phyloP scores from a whole-genome alignment of 768 basidiomycete genomes.

The Tulasnella sp. region DNA sequence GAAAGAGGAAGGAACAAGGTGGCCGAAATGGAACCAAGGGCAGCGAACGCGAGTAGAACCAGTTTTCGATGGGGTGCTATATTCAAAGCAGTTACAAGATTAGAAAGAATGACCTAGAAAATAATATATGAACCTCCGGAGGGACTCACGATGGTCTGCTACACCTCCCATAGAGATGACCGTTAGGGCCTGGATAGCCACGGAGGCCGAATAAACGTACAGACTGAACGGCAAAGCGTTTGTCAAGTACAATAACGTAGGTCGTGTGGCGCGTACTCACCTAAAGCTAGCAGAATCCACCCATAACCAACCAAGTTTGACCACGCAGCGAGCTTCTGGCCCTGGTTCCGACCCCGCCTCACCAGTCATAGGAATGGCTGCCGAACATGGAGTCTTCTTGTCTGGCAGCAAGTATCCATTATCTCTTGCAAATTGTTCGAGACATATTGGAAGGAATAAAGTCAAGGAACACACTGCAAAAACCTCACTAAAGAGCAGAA shows the following conservation, averaged over 20 bases:
- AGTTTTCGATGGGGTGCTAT: conserved; percentile 67
- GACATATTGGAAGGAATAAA: conserved; percentile 74
- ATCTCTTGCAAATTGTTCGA: conserved; percentile 86
- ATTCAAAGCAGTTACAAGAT: not conserved
- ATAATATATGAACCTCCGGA: not conserved
- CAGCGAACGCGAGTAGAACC: conserved; percentile 70
- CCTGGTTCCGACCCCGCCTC: conserved; percentile 26
- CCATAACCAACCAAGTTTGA: conserved; percentile 79
- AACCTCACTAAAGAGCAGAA: conserved; percentile 52
- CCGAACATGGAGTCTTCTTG: conserved; percentile 54
- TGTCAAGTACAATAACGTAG: not conserved
- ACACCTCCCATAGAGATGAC: conserved; percentile 93
- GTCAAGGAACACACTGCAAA: conserved; percentile 79
- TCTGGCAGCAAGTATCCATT: conserved; percentile 78
- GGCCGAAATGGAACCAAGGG: conserved; percentile 64
- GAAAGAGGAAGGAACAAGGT: conserved; percentile 69
- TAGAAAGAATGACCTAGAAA: not conserved
- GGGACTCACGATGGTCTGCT: conserved; percentile 76
- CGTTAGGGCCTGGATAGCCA: conserved; percentile 84
- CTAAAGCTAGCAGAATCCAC: conserved; percentile 91
- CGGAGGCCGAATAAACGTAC: conserved; percentile 82
- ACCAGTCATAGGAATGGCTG: conserved; percentile 32
- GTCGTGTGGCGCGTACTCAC: conserved; percentile 42
- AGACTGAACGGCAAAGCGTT: conserved; percentile 49
- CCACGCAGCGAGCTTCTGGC: conserved; percentile 59